Conservation (phyloP, 768 basidiomycete genomes). For the Amanita brunnescens region DNA sequence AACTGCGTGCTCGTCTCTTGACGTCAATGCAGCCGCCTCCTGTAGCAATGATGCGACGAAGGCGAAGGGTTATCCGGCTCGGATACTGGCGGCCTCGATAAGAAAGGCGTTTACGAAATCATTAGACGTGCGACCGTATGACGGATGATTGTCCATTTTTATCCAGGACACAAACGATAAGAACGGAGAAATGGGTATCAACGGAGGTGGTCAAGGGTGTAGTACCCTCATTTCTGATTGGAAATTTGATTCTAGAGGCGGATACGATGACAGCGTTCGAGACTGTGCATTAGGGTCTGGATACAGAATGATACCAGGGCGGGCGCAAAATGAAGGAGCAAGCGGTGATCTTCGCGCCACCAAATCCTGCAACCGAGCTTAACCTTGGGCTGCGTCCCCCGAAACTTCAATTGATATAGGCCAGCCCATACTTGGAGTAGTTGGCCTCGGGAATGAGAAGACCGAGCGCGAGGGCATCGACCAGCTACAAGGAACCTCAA, state of each 20-base stretch:
- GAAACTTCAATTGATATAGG: background rate
- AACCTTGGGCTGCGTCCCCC: background rate
- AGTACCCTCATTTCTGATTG: background rate
- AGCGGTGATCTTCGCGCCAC: background rate
- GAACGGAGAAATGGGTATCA: background rate
- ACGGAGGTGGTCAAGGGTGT: constrained; percentile 1
- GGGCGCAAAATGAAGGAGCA: background rate
- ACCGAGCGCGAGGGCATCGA: background rate
- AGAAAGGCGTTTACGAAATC: background rate
- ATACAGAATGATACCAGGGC: background rate
- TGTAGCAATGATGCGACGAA: constrained; percentile 13
- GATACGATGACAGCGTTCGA: background rate
- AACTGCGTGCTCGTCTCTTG: background rate
- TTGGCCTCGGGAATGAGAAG: background rate
- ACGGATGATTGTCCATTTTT: background rate
- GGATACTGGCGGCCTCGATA: background rate
- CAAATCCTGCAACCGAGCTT: constrained; percentile 1
- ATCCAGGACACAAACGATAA: background rate
- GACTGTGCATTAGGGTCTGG: background rate
- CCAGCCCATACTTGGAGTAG: background rate
- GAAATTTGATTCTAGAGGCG: background rate
- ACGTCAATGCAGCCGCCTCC: background rate
- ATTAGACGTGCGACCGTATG: background rate
- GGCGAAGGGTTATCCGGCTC: background rate
- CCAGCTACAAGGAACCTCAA: constrained; percentile 1